Conservation (phyloP, 2,329 filamentous ascomycete genomes). For the Ceratocystiopsis minuta region DNA sequence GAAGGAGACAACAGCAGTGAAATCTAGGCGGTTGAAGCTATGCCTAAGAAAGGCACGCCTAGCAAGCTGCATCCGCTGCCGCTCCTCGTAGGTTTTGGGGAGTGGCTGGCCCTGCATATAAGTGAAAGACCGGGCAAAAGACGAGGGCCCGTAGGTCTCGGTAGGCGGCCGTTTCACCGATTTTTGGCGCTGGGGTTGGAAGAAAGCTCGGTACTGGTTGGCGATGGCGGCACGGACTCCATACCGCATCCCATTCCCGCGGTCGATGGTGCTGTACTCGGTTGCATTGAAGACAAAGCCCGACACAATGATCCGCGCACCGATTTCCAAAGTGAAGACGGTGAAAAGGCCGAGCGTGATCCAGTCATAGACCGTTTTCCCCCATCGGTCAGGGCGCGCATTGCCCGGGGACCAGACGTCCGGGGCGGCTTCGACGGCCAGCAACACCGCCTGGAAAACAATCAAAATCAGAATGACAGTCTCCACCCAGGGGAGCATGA, state of each 20-base stretch:
- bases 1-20: slow-evolving; percentile 83
- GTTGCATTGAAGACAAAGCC: slow-evolving; percentile 79
- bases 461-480: slow-evolving; percentile 77
- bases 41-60: slow-evolving; percentile 84
- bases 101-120: slow-evolving; percentile 46
- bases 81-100: slow-evolving; percentile 50
- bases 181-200: slow-evolving; percentile 61
- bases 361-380: slow-evolving; percentile 53
- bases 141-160: slow-evolving; percentile 34
- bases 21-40: slow-evolving; percentile 89
- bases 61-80: slow-evolving; percentile 70
- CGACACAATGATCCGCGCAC: slow-evolving; percentile 75
- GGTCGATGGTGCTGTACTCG: slow-evolving; percentile 83
- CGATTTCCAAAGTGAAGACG: slow-evolving; percentile 75
- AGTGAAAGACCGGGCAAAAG: slow-evolving; percentile 62
- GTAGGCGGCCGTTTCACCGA: slow-evolving; percentile 37
- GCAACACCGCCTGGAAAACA: slow-evolving; percentile 68
- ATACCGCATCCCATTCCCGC: slow-evolving; percentile 52
- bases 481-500: slow-evolving; percentile 77
- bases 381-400: slow-evolving; percentile 46
- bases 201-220: slow-evolving; percentile 60
- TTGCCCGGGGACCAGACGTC: slow-evolving; percentile 49
- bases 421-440: slow-evolving; percentile 64
- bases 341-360: slow-evolving; percentile 67
- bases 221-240: slow-evolving; percentile 57